A percentile compares a stretch with the other conserved stretches of the same genome.
Conservation (phyloP, 192 early-diverging fungal genomes). For the Neocallimastix lanati region DNA sequence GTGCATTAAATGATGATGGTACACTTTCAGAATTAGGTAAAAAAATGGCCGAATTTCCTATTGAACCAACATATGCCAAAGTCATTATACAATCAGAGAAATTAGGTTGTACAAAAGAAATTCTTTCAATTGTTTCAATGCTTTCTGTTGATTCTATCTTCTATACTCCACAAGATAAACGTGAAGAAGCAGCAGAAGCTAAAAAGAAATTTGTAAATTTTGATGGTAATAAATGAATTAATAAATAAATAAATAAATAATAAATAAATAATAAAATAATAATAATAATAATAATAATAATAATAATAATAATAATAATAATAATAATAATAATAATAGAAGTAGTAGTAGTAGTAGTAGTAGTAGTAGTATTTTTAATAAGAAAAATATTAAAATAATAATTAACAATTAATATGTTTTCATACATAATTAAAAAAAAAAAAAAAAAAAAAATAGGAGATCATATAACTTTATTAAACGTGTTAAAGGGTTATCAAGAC, state of each 20-base stretch:
- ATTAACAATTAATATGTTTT: too few species aligned
- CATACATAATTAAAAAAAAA: too few species aligned
- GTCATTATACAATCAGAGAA: conserved; percentile 67
- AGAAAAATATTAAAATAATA: too few species aligned
- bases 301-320: too few species aligned
- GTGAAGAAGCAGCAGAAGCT: conserved; percentile 64
- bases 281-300: too few species aligned
- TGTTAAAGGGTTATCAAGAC: conserved; percentile 52
- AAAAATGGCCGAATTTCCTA: conserved; percentile 68
- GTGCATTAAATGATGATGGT: conserved; percentile 69
- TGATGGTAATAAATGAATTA: too few species aligned
- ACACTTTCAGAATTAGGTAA: conserved; percentile 54
- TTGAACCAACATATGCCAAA: conserved; percentile 77
- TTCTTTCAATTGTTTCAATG: conserved; percentile 72
- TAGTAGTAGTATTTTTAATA: too few species aligned
- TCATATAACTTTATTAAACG: conserved; percentile 79
- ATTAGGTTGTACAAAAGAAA: conserved; percentile 61
- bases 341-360: too few species aligned
- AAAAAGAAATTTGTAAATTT: conserved; percentile 60
- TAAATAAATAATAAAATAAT: too few species aligned
- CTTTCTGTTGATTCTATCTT: conserved; percentile 86
- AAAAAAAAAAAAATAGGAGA: too few species aligned
- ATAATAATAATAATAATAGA: too few species aligned
- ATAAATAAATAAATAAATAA: too few species aligned
- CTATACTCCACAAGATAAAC: conserved; percentile 60